Evolutionary conservation across 2,329 filamentous ascomycete genomes (phyloP), one percentile per base, ranked within the genome.

Genomic region (Pseudogymnoascus verrucosus): DNA sequence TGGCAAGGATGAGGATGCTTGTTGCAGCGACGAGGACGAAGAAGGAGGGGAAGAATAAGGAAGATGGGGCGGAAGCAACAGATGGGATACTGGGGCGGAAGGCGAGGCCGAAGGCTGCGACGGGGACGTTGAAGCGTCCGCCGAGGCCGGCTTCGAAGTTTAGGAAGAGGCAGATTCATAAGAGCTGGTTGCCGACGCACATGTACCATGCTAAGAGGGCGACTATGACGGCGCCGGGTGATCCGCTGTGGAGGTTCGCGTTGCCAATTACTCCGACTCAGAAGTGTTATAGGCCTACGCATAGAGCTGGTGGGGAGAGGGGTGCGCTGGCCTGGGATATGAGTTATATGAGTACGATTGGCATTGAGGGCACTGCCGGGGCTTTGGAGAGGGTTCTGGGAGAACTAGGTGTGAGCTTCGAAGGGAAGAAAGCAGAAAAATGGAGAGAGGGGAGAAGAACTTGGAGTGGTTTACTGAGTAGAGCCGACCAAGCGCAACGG

Each of bases 161-260:
- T 73, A 86, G 88, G 68, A 95, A 91, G 76, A 87, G 95, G 34
- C 93, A 98, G 73, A 78, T 88, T 54, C 82, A 90, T 74, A 98
- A 98, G 79, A 92, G 90, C 2, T 97, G 93, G 91, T 80, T 99
- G 14, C 95, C 95, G 0, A 98, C 95, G 5, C 95, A 99, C 74
- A 78, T 96, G 67, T 99, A 90, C 84, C 93, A 96, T 76, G 88
- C 93, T 2, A 99, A 99, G 75, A 82, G 95, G 65, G 91, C 95
- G 21, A 89, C 84, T 65, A 96, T 99, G 90, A 92, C 92, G 0
- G 82, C 85, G 6, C 89, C 90, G 0, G 87, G 84, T 60, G 82
- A 89, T 51, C 89, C 91, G 2, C 76, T 95, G n/a, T 99, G 95
- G 95, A 84, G 92, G 42, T 96, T 97, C 75, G 86, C 91, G 0